These are phyloP conservation scores for Candida xiaguanensis DNA, from an alignment of 805 yeast species.

Conservation along the genomic window DNA sequence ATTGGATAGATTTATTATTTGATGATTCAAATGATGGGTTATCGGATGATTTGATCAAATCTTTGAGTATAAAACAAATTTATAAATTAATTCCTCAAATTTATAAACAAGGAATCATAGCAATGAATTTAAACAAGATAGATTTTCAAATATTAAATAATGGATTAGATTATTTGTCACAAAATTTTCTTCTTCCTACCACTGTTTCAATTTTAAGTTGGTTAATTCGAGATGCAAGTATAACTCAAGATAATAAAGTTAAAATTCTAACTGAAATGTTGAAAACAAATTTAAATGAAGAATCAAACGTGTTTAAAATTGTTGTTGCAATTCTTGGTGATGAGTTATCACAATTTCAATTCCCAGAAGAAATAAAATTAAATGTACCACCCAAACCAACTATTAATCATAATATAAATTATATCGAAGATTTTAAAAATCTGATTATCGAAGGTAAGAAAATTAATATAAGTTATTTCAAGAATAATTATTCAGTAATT, in stretches of 20 bases:
- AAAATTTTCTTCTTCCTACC: conserved; percentile 66
- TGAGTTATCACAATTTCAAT: conserved; percentile 11
- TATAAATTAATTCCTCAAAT: conserved; percentile 68
- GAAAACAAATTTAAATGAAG: conserved; percentile 14
- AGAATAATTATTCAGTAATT: background rate
- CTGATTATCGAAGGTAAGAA: background rate
- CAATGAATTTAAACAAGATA: conserved; percentile 52
- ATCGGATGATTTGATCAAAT: conserved; percentile 74
- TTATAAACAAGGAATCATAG: conserved; percentile 66
- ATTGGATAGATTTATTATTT: conserved; percentile 79
- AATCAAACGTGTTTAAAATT: conserved; percentile 18
- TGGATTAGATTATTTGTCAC: conserved; percentile 84
- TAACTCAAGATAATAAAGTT: conserved; percentile 11
- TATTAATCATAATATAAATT: conserved; percentile 6
- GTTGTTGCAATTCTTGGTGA: conserved; percentile 22
- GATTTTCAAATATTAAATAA: conserved; percentile 60
- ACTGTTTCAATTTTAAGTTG: conserved; percentile 36
- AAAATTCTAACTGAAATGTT: conserved; percentile 23
- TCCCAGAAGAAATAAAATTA: background rate
- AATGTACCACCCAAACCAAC: too few species aligned
- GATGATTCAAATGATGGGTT: conserved; percentile 66
- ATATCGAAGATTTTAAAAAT: conserved; percentile 3
- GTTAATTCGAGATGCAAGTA: conserved; percentile 17
- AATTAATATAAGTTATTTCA: conserved; percentile 3
- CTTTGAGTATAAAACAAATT: conserved; percentile 63